Conservation (phyloP, 1,284 basidiomycete species). For the Meripilus lineatus region DNA sequence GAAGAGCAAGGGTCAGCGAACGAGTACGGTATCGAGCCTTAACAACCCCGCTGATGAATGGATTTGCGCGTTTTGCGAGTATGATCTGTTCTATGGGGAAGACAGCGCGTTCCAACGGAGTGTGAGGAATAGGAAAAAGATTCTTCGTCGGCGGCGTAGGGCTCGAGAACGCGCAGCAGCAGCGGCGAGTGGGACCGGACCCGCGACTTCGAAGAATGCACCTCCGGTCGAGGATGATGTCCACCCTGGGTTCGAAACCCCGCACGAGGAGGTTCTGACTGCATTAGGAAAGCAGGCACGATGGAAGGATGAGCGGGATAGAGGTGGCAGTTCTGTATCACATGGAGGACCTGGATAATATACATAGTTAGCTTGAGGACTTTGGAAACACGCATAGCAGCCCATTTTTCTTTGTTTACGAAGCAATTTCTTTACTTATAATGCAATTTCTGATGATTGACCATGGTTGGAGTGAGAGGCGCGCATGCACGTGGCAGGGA, state of each 20-base stretch:
- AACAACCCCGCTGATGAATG: conserved; percentile 75
- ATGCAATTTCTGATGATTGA: too few relatives aligned
- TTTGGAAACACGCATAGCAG: too few relatives aligned
- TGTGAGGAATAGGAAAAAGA: conserved; percentile 72
- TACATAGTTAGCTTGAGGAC: too few relatives aligned
- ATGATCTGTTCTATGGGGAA: conserved; percentile 79
- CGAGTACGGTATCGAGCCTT: conserved; percentile 33
- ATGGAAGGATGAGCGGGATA: too few relatives aligned
- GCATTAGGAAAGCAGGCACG: conserved; percentile 22
- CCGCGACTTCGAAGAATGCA: conserved; percentile 26
- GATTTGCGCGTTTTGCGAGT: conserved; percentile 88
- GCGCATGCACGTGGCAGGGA: too few relatives aligned
- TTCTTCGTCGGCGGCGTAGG: conserved; percentile 65
- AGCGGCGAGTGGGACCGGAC: conserved; percentile 29
- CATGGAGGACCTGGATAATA: too few relatives aligned
- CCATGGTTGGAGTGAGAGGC: too few relatives aligned
- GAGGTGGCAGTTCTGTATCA: too few relatives aligned
- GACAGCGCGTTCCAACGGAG: conserved; percentile 58
- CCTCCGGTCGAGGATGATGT: conserved; percentile 31
- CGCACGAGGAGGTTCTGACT: conserved; percentile 13
- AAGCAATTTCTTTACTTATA: too few relatives aligned
- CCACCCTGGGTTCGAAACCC: conserved; percentile 29
- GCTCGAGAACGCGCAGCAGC: conserved; percentile 73
- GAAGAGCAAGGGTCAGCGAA: conserved; percentile 24
- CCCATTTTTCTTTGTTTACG: too few relatives aligned